Conservation (phyloP, 1,284 basidiomycete species). For the Vanrija pseudolonga region DNA sequence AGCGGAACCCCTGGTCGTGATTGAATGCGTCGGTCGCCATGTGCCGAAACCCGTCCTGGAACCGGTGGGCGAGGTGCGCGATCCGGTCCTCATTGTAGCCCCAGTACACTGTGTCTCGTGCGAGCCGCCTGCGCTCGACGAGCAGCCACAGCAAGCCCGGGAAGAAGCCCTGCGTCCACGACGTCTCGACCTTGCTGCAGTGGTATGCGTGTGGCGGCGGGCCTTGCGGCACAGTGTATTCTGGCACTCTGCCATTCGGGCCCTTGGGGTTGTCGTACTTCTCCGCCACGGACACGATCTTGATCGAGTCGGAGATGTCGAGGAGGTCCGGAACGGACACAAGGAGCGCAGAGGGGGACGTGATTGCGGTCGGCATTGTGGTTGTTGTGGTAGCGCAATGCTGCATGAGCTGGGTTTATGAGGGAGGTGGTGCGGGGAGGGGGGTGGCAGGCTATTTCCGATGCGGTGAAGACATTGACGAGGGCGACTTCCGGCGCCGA, state of each 20-base stretch:
- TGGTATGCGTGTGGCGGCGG: slow-evolving; percentile 23
- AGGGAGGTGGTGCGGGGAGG: too few relatives aligned
- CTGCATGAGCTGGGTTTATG: too few relatives aligned
- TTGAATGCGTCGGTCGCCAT: slow-evolving; percentile 22
- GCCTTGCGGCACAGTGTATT: slow-evolving; percentile 31
- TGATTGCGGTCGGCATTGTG: too few relatives aligned
- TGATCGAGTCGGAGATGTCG: too few relatives aligned
- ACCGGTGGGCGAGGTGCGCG: slow-evolving; percentile 25
- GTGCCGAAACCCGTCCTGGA: slow-evolving; percentile 24
- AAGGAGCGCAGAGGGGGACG: too few relatives aligned
- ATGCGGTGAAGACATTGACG: too few relatives aligned
- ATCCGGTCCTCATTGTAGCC: slow-evolving; percentile 18
- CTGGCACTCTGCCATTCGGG: slow-evolving; percentile 22
- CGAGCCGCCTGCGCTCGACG: slow-evolving; percentile 22
- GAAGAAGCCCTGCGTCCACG: slow-evolving; percentile 38
- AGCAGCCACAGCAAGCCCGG: slow-evolving; percentile 34
- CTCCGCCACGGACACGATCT: slow-evolving; percentile 27
- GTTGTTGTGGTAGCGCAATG: too few relatives aligned
- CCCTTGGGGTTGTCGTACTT: slow-evolving; percentile 24
- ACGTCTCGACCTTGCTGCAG: slow-evolving; percentile 24
- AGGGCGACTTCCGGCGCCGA: too few relatives aligned
- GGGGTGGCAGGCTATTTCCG: too few relatives aligned
- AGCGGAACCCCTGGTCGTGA: slow-evolving; percentile 40
- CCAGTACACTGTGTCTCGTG: slow-evolving; percentile 13
- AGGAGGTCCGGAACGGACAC: too few relatives aligned